These are phyloP conservation scores for Trichophyton mentagrophytes DNA, from an alignment of 2,329 filamentous ascomycete species.

Conservation along the genomic window DNA sequence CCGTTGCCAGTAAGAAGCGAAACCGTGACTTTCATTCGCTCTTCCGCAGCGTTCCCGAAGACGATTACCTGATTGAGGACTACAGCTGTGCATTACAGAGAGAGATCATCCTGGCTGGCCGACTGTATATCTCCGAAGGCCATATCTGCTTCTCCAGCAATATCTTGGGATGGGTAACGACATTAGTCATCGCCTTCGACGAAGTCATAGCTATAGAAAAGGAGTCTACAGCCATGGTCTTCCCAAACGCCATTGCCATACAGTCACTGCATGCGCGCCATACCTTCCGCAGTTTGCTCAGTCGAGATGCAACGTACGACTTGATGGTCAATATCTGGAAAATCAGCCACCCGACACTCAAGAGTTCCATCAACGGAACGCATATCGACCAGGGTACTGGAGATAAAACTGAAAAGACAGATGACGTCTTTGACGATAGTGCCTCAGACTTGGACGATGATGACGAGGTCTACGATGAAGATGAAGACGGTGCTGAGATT, in stretches of 20 bases:
- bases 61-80: constrained; percentile 96
- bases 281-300: constrained; percentile 88
- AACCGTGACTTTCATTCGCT: constrained; percentile 89
- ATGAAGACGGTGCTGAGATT: constrained; percentile 39
- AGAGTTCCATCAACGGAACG: constrained; percentile 83
- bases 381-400: constrained; percentile 66
- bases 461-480: constrained; percentile 46
- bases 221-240: constrained; percentile 84
- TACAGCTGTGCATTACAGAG: constrained; percentile 93
- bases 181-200: constrained; percentile 93
- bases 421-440: constrained; percentile 57
- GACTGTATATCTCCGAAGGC: constrained; percentile 91
- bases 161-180: constrained; percentile 95
- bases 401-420: constrained; percentile 75
- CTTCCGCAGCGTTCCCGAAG: constrained; percentile 93
- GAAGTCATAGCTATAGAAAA: constrained; percentile 96
- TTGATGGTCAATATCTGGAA: constrained; percentile 98
- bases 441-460: constrained; percentile 70
- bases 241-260: constrained; percentile 95
- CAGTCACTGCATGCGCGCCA: constrained; percentile 92
- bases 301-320: constrained; percentile 90
- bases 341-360: constrained; percentile 80
- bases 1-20: constrained; percentile 87
- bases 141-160: constrained; percentile 99
- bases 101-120: constrained; percentile 86